These are phyloP conservation scores for Amanita fuliginea DNA, from an alignment of 768 basidiomycete genomes.

Conservation along the genomic window DNA sequence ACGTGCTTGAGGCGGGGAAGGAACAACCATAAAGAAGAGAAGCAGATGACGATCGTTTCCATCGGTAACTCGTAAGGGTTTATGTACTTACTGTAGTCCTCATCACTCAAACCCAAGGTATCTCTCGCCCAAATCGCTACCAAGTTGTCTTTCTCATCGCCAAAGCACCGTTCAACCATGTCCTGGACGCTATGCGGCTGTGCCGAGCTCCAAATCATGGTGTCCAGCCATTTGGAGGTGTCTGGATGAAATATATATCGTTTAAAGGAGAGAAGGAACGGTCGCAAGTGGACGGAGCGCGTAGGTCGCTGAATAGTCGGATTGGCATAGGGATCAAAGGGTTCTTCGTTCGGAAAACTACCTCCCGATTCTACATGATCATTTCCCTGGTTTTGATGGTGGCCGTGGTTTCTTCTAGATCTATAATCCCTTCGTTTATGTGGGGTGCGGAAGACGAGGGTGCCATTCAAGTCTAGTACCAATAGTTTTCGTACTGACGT, in stretches of 20 bases:
- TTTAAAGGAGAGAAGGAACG: slow-evolving; percentile 53
- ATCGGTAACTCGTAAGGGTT: background rate
- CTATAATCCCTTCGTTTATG: slow-evolving; percentile 14
- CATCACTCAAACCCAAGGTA: slow-evolving; percentile 51
- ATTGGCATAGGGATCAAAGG: slow-evolving; percentile 14
- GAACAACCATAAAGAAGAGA: background rate
- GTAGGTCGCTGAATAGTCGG: slow-evolving; percentile 16
- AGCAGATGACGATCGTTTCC: background rate
- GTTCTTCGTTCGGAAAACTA: background rate
- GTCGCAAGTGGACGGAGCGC: slow-evolving; percentile 42
- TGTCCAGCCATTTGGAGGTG: slow-evolving; percentile 62
- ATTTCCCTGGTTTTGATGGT: background rate
- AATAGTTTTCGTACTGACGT: slow-evolving; percentile 45
- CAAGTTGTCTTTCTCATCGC: slow-evolving; percentile 26
- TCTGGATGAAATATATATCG: slow-evolving; percentile 51
- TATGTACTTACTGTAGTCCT: slow-evolving; percentile 59
- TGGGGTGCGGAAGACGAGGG: slow-evolving; percentile 51
- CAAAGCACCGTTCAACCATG: slow-evolving; percentile 63
- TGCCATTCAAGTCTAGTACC: slow-evolving; percentile 69
- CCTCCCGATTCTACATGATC: background rate
- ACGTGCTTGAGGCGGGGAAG: background rate
- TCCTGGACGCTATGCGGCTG: slow-evolving; percentile 69
- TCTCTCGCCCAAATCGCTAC: slow-evolving; percentile 73
- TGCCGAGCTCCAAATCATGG: slow-evolving; percentile 86
- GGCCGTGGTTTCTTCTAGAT: no score